These are phyloP conservation scores for Chondrus crispus DNA, from an alignment of 23 red algal genomes.

Conservation along the genomic window DNA sequence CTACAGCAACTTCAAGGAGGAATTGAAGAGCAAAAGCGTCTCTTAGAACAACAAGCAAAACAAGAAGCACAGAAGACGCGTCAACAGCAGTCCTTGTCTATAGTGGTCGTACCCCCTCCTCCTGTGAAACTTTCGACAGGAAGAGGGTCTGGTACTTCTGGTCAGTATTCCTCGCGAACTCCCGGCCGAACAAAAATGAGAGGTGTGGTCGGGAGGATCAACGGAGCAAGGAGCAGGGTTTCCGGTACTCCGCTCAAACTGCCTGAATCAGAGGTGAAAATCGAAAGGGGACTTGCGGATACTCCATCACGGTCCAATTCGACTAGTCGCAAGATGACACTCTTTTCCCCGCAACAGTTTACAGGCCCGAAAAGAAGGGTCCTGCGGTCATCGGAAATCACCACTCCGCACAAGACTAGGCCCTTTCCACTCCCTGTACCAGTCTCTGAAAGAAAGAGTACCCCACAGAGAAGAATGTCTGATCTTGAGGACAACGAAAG, in stretches of 20 bases:
- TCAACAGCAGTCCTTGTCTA: background rate
- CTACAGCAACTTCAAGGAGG: conserved; percentile 33
- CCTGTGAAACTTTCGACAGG: conserved; percentile 13
- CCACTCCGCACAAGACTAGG: background rate
- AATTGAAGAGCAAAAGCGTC: conserved; percentile 27
- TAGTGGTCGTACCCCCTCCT: conserved; percentile 46
- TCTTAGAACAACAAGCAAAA: conserved; percentile 48
- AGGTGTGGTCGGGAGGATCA: conserved; percentile 13
- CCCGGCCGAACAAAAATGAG: conserved; percentile 32
- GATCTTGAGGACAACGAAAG: too few species aligned
- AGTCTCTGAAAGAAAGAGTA: background rate
- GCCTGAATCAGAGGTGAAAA: background rate
- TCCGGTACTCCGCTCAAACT: conserved; percentile 25
- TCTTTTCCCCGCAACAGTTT: conserved; percentile 59
- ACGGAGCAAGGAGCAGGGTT: background rate
- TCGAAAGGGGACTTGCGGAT: background rate
- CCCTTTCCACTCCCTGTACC: background rate
- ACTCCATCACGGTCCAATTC: background rate
- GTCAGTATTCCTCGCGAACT: background rate
- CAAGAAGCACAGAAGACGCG: background rate
- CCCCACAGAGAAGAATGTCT: too few species aligned
- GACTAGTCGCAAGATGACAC: background rate
- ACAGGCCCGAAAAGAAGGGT: conserved; percentile 4
- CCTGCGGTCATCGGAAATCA: background rate
- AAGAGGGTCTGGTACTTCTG: conserved; percentile 13